These are phyloP conservation scores for Echium plantagineum DNA, from an alignment of 257 asterid species.

Conservation along the genomic window DNA sequence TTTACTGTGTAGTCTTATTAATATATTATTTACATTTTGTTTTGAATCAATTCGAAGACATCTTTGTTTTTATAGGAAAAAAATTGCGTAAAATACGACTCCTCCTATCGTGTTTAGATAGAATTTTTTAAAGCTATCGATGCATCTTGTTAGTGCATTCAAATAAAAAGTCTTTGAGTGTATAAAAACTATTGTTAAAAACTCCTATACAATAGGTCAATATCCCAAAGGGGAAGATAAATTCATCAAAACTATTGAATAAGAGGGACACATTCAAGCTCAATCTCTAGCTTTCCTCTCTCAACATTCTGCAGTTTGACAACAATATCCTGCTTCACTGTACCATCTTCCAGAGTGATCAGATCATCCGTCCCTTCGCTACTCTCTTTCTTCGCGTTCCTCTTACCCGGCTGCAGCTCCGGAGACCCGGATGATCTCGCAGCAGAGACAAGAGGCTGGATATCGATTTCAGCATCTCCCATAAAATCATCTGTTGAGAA, in stretches of 20 bases:
- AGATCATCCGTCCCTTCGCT: slow-evolving; percentile 35
- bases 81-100: too few species aligned
- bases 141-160: too few species aligned
- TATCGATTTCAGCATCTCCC: slow-evolving; percentile 88
- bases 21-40: too few species aligned
- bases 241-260: slow-evolving; percentile 34
- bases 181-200: too few species aligned
- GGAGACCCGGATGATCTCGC: slow-evolving; percentile 52
- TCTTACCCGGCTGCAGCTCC: slow-evolving; percentile 33
- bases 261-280: slow-evolving; percentile 85
- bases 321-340: slow-evolving; percentile 51
- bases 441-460: slow-evolving; percentile 65
- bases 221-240: not conserved
- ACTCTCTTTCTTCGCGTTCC: slow-evolving; percentile 53
- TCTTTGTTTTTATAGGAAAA: too few species aligned
- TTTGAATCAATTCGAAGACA: too few species aligned
- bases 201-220: not conserved
- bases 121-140: too few species aligned
- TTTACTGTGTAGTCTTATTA: too few species aligned
- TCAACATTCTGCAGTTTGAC: slow-evolving; percentile 79
- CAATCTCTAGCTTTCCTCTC: slow-evolving; percentile 64
- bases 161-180: too few species aligned
- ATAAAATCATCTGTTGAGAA: slow-evolving; percentile 83
- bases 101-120: too few species aligned
- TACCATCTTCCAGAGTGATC: slow-evolving; percentile 50